These are phyloP conservation scores for Acanthamoeba healyi DNA, from an alignment of 208 protist genomes.

Conservation along the genomic window DNA sequence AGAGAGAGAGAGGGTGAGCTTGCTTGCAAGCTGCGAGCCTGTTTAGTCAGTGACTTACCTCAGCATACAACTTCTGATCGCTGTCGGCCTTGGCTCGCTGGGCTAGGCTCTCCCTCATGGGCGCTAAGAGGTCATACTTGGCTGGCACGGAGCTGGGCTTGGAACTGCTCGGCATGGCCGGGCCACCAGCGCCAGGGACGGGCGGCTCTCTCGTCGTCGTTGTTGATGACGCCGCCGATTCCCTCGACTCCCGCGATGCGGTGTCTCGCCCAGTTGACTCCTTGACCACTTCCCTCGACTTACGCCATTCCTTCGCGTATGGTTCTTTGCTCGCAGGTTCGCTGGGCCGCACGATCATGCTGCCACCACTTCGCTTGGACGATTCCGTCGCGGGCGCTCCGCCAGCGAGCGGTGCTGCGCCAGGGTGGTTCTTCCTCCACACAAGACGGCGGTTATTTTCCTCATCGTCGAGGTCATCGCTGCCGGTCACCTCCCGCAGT, in stretches of 20 bases:
- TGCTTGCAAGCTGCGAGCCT: neutral
- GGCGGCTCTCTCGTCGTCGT: neutral
- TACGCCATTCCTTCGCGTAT: neutral
- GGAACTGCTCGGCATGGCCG: neutral
- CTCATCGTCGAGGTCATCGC: neutral
- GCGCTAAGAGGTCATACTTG: neutral
- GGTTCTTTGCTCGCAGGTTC: neutral
- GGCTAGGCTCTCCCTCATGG: neutral
- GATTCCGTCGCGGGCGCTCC: neutral
- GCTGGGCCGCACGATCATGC: slow-evolving; percentile 11
- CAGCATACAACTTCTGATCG: neutral
- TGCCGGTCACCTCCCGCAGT: neutral
- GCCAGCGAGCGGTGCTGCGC: neutral
- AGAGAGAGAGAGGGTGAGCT: neutral
- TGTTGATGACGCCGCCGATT: neutral
- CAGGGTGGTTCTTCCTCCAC: neutral
- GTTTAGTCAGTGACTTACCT: neutral
- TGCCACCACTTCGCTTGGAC: neutral
- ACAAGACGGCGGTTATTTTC: neutral
- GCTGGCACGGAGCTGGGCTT: neutral
- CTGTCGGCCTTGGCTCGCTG: slow-evolving; percentile 6
- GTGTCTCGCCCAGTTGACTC: neutral
- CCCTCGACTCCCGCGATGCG: neutral
- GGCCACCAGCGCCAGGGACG: neutral
- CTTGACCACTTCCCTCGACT: neutral